Evolutionary conservation across 2,329 filamentous ascomycete genomes (phyloP), one percentile per base, ranked within the genome.

Genomic region (Neofusicoccum umdonicola): DNA sequence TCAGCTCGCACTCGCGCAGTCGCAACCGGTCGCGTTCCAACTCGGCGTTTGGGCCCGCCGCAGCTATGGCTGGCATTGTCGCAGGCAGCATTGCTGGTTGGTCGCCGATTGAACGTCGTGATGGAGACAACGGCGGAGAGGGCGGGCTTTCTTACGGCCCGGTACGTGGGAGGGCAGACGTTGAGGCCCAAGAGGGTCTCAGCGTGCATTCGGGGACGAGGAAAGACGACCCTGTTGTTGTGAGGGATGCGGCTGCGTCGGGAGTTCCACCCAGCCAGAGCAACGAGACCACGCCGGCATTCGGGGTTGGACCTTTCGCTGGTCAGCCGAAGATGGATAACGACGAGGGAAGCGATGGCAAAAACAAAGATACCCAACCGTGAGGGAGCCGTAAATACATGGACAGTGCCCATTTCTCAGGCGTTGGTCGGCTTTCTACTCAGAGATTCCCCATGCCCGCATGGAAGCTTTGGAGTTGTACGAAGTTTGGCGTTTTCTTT

Each of bases 51-150:
- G 90, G 88, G 11, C 89, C 90, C 1, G 88, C 90, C 1, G 88
- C 88, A 7, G 90, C 92, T 66, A 93, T 93, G 90, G 89, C 90
- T n/a, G 91, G 91, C 66, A 89, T 93, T 65, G 87, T 93, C 57
- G 91, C 90, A 8, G 90, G 90, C 48, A 89, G 88, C 71, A 86
- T 93, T 39, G 90, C 88, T 13, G 89, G 88, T 35, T 93, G 90
- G 90, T 91, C 89, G 54, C 90, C 90, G 0, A 84, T 88, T 63
- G 88, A 88, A 66, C 79, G 85, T 37, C 62, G 62, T 42, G 62
- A 64, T 22, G 71, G 71, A 42, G 72, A 77, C 19, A 77, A 80
- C 60, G 77, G 79, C 39, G 71, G 71, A 41, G 72, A 77, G 19
- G 76, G 79, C 62, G 77, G 79, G 34, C 77, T 78, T 63, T 79